A percentile compares a stretch with the other conserved stretches of the same genome.
Conservation (phyloP, 768 basidiomycete species). For the Phallus indusiatus region DNA sequence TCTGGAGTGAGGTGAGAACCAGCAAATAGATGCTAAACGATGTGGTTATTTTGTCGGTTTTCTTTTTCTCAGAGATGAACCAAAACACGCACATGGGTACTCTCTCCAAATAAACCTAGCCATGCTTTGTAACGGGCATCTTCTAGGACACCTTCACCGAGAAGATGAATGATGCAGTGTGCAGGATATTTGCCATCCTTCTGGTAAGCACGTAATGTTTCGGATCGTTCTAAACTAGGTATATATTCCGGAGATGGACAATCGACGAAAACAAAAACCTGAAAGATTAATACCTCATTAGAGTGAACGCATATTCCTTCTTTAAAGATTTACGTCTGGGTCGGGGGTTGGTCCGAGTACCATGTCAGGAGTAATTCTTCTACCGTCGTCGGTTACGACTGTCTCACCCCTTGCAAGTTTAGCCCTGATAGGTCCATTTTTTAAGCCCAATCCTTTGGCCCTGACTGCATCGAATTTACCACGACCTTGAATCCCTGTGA, state of each 20-base stretch:
- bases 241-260: slow-evolving; percentile 56
- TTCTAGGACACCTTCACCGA: slow-evolving; percentile 61
- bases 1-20: slow-evolving; percentile 53
- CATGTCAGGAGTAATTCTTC: slow-evolving; percentile 18
- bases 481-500: slow-evolving; percentile 33
- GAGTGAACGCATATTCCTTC: slow-evolving; percentile 14
- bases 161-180: slow-evolving; percentile 57
- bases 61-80: neutral
- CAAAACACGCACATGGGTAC: slow-evolving; percentile 44
- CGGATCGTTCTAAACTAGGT: slow-evolving; percentile 40
- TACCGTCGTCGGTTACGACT: slow-evolving; percentile 42
- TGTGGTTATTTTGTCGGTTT: slow-evolving; percentile 1
- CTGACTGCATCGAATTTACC: slow-evolving; percentile 67
- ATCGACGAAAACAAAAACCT: slow-evolving; percentile 65
- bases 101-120: slow-evolving; percentile 55
- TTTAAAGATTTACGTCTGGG: slow-evolving; percentile 12
- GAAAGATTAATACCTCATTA: neutral
- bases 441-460: slow-evolving; percentile 56
- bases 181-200: slow-evolving; percentile 33
- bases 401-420: slow-evolving; percentile 55
- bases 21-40: slow-evolving; percentile 61
- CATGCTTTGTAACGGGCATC: slow-evolving; percentile 62
- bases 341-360: slow-evolving; percentile 13
- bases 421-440: slow-evolving; percentile 46
- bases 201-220: slow-evolving; percentile 35